Percentiles rank a stretch among this genome's conserved stretches.
phyloP scores from a whole-genome alignment of 352 stramenopile genomes.

The Pythium insidiosum region DNA sequence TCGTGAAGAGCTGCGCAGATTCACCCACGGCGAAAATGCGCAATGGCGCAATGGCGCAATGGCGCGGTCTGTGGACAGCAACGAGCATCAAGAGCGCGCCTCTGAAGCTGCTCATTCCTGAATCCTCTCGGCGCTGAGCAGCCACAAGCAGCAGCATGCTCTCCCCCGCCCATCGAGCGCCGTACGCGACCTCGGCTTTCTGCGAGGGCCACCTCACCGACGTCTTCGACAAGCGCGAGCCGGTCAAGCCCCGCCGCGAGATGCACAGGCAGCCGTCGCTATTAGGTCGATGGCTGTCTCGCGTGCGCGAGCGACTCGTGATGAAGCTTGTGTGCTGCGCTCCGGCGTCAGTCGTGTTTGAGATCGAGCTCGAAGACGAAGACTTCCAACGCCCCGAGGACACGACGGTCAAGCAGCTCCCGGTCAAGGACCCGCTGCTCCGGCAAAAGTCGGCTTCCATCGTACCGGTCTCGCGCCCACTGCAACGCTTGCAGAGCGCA shows the following conservation, averaged over 20 bases:
- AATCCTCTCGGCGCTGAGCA: conserved; percentile 1
- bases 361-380: conserved; percentile 20
- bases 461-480: conserved; percentile 11
- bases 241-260: conserved; percentile 1
- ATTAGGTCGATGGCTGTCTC: conserved; percentile 12
- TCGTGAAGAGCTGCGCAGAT: conserved; percentile 1
- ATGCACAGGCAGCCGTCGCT: conserved; percentile 11
- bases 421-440: conserved; percentile 6
- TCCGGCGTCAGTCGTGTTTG: conserved; percentile 15
- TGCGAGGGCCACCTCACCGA: conserved; percentile 1
- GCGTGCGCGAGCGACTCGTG: conserved; percentile 16
- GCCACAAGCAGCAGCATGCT: conserved; percentile 8
- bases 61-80: too few relatives aligned
- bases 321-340: conserved; percentile 20
- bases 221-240: conserved; percentile 8
- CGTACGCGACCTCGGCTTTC: conserved; percentile 5
- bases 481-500: background rate
- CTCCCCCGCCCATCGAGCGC: conserved; percentile 8
- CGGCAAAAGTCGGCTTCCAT: conserved; percentile 19
- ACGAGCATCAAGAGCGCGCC: too few relatives aligned
- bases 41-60: background rate
- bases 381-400: conserved; percentile 13
- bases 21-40: background rate
- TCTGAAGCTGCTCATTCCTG: conserved; percentile 11
- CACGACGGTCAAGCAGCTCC: conserved; percentile 15